These are phyloP conservation scores for Suhomyces coccinellae DNA, from an alignment of 1,139 yeast species.

Conservation along the genomic window DNA sequence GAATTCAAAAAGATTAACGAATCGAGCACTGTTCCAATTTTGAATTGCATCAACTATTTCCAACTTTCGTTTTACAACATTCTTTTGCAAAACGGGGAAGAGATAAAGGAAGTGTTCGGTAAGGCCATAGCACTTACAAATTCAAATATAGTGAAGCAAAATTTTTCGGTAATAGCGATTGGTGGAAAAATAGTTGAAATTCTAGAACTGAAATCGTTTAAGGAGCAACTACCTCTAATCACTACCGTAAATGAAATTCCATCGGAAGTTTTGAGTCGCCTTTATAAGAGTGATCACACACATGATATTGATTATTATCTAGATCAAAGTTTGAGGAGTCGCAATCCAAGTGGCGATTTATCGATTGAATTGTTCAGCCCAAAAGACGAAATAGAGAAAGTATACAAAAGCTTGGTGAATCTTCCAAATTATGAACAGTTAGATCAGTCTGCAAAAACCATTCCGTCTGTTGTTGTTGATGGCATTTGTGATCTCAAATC, in stretches of 20 bases:
- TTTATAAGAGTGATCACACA: neutral
- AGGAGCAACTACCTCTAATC: neutral
- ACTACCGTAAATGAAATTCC: neutral
- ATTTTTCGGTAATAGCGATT: slow-evolving; percentile 3
- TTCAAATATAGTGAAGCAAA: slow-evolving; percentile 8
- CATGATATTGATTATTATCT: neutral
- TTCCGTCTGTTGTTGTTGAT: slow-evolving; percentile 14
- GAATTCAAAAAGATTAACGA: slow-evolving; percentile 46
- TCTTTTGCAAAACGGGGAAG: slow-evolving; percentile 15
- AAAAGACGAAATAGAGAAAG: neutral
- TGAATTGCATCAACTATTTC: slow-evolving; percentile 28
- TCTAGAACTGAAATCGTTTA: neutral
- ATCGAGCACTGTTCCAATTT: slow-evolving; percentile 27
- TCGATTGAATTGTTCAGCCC: neutral
- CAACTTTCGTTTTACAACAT: slow-evolving; percentile 20
- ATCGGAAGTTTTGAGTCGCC: neutral
- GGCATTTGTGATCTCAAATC: slow-evolving; percentile 11
- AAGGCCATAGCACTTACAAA: slow-evolving; percentile 4
- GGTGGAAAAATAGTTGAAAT: neutral
- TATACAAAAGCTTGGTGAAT: slow-evolving; percentile 1
- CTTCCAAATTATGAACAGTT: slow-evolving; percentile 6
- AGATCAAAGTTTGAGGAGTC: neutral
- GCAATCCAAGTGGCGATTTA: neutral
- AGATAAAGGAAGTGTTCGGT: neutral
- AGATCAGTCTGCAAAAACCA: slow-evolving; percentile 10